Evolutionary conservation across 2,329 filamentous ascomycete species (phyloP), one percentile per base, ranked within the genome.

Genomic region (Clarireedia paspali): DNA sequence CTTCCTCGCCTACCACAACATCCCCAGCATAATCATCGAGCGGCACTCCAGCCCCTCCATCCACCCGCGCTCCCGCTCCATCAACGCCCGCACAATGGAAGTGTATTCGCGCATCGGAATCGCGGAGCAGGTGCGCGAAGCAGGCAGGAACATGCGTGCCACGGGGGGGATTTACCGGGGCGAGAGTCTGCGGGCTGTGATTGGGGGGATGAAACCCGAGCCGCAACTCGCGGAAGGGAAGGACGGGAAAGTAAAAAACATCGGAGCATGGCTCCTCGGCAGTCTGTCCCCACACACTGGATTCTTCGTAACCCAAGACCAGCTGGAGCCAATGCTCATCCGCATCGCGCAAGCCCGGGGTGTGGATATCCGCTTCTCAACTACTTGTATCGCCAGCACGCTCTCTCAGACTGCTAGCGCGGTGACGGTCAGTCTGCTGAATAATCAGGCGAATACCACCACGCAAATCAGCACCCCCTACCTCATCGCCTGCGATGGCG

Each of bases 51-150:
- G 62, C 0, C 70, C 68, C 30, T 70, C 70, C 1, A 63, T 66
- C 4, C 72, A 74, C 17, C 72, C 72, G 0, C 70, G 71, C 10
- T 69, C 71, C 6, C 65, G 72, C 5, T 67, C 70, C 6, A 67
- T 73, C 51, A 74, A 70, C 6, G 46, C 67, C 1, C 65, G 72
- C 2, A 73, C 72, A 1, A 68, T 74, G 57, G 73, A 75, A 50
- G 58, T 73, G 0, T 70, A 67, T 38, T 67, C 66, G 1, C 47
- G 55, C 0, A 55, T 73, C 1, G 68, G 66, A 4, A 60, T 68
- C 42, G 61, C 65, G 14, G 62, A 68, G 4, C 55, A 38, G 4
- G 54, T 65, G 9, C 55, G 57, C 23, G 58, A 59, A 55, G 62
- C 63, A 2, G 63, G 61, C 9, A 57, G 58, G 57, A 20, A 56